These are phyloP conservation scores for Boletus semigastroideus DNA, from an alignment of 1,284 basidiomycete species.

Conservation along the genomic window DNA sequence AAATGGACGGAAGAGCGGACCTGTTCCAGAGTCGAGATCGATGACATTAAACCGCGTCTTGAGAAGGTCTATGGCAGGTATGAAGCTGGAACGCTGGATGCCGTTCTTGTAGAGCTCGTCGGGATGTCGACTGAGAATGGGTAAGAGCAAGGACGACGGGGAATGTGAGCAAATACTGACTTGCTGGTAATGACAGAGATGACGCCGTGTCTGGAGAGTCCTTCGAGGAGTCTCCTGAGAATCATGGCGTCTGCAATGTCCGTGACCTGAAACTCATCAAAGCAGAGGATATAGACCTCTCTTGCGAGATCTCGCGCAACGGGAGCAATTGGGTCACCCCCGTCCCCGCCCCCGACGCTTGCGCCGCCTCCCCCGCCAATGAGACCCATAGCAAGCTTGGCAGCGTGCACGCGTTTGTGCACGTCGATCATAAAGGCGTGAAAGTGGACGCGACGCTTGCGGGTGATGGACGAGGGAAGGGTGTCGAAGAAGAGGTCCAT, in stretches of 20 bases:
- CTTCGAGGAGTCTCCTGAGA: conserved; percentile 84
- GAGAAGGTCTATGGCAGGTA: conserved; percentile 94
- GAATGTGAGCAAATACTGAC: conserved; percentile 44
- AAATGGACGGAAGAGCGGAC: conserved; percentile 38
- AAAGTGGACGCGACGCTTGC: conserved; percentile 91
- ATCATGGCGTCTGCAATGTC: conserved; percentile 99
- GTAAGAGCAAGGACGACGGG: conserved; percentile 1
- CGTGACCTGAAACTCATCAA: conserved; percentile 99
- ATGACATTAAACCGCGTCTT: conserved; percentile 85
- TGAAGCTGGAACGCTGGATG: conserved; percentile 94
- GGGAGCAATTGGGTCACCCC: conserved; percentile 84
- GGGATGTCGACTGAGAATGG: conserved; percentile 81
- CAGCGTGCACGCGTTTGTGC: conserved; percentile 87
- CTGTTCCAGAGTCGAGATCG: conserved; percentile 93
- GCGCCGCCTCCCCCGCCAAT: conserved; percentile 30
- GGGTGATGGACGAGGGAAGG: conserved; percentile 72
- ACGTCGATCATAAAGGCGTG: conserved; percentile 99
- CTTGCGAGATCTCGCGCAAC: conserved; percentile 89
- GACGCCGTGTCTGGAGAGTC: conserved; percentile 84
- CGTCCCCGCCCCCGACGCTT: conserved; percentile 35
- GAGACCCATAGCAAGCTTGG: conserved; percentile 68
- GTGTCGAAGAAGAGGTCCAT: conserved; percentile 98
- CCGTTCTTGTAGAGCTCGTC: conserved; percentile 99
- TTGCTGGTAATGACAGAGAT: conserved; percentile 97
- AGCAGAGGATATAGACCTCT: conserved; percentile 87